Evolutionary conservation across 306 rosid species (phyloP).

Genomic region (Mimosa bimucronata): DNA sequence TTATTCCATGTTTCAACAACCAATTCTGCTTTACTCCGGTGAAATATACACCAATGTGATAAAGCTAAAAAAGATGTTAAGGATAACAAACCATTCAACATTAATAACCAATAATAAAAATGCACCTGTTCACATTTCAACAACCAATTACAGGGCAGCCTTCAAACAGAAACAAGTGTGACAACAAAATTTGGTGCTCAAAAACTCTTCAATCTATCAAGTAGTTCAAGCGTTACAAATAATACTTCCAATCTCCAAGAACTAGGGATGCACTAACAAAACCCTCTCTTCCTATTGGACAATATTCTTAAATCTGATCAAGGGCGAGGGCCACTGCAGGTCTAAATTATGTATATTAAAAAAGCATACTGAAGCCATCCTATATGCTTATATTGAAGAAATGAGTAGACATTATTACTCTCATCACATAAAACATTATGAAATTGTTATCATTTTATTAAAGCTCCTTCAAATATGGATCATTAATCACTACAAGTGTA

Average conservation of each 20-base stretch:
- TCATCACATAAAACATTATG: conserved; percentile 4
- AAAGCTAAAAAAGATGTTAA: conserved; percentile 67
- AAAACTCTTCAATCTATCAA: not conserved
- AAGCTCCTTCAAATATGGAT: not conserved
- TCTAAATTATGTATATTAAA: not conserved
- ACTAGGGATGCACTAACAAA: not conserved
- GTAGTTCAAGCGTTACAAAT: not conserved
- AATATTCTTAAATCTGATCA: not conserved
- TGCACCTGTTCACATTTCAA: conserved; percentile 9
- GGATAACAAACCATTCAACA: conserved; percentile 35
- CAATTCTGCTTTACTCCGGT: conserved; percentile 85
- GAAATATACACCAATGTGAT: conserved; percentile 96
- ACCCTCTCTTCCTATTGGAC: not conserved
- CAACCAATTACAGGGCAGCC: conserved; percentile 26
- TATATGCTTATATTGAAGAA: not conserved
- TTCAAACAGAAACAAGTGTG: conserved; percentile 13
- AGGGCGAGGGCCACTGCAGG: not conserved
- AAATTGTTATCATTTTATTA: not conserved
- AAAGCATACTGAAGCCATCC: not conserved
- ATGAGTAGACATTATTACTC: not conserved
- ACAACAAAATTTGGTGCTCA: conserved; percentile 4
- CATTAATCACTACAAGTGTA: not conserved
- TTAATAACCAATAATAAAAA: conserved; percentile 13
- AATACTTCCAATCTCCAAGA: not conserved
- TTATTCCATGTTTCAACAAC: conserved; percentile 89